These are phyloP conservation scores for Orbilia blumenaviensis DNA, from an alignment of 2,329 filamentous ascomycete species.

Conservation along the genomic window DNA sequence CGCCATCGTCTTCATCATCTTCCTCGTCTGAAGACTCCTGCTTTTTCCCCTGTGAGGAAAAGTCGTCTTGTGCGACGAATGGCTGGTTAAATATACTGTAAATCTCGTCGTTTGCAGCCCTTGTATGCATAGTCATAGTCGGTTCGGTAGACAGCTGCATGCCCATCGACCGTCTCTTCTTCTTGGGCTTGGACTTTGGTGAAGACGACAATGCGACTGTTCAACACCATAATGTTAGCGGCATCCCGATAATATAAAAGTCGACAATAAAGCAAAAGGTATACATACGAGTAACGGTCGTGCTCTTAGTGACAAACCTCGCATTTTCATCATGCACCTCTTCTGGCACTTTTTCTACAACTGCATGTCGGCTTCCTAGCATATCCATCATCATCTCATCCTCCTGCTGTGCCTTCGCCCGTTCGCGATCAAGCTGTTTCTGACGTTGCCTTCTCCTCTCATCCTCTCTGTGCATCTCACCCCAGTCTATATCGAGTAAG, in stretches of 20 bases:
- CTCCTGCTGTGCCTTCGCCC: conserved; percentile 25
- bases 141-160: conserved; percentile 63
- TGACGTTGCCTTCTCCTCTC: conserved; percentile 45
- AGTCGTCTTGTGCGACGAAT: conserved; percentile 63
- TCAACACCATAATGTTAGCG: not conserved
- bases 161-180: conserved; percentile 67
- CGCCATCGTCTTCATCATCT: conserved; percentile 60
- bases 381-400: conserved; percentile 50
- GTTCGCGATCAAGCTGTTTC: conserved; percentile 39
- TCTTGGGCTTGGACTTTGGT: conserved; percentile 72
- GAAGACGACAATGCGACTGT: conserved; percentile 40
- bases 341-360: conserved; percentile 36
- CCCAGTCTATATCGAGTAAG: conserved; percentile 69
- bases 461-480: conserved; percentile 59
- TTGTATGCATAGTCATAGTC: conserved; percentile 98
- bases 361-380: conserved; percentile 36
- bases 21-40: conserved; percentile 59
- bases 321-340: conserved; percentile 61
- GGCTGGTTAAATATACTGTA: conserved; percentile 97
- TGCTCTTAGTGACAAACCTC: conserved; percentile 48
- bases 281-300: conserved; percentile 19
- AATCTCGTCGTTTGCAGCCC: conserved; percentile 94
- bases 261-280: not conserved
- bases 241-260: no score
- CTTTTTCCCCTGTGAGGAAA: conserved; percentile 72